Evolutionary conservation across 2,329 filamentous ascomycete genomes (phyloP), one percentile per base, ranked within the genome.

Genomic region (Sclerotinia glacialis): DNA sequence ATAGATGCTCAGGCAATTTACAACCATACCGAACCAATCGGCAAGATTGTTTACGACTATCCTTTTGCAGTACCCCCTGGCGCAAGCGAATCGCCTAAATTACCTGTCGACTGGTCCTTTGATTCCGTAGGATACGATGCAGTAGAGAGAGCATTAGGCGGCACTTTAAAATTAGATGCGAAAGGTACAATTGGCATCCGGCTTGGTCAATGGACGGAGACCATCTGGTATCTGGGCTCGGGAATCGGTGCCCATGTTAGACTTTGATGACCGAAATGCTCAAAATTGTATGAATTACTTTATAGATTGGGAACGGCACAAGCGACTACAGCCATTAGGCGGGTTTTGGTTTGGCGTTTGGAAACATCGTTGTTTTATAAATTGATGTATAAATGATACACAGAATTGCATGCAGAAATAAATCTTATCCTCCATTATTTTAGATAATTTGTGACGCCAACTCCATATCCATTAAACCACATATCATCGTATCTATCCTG

Each of bases 1-100:
- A 85, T 98, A 73, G 89, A 96, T 74, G 94, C 94, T 8, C 92
- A 89, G 1, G 93, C 95, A 0, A 89, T 87, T 69, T 96, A 96
- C 77, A 92, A 96, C 70, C 85, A 90, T 68, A 90, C 88, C 11
- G 87, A 94, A 63, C 84, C 87, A 1, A 83, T 96, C 0, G 95
- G 93, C 1, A 85, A 82, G 34, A 97, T 98, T 67, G 72, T 89
- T 31, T 92, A 95, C 75, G 83, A 89, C 49, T 76, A 86, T 21
- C 86, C 91, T 0, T 94, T 98, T 73, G 84, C 86, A 2, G 89
- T 93, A 1, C 88, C 89, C 0, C 92, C 93, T 0, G 92, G 93
- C 0, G 76, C 85, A 1, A 90, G 88, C 2, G 79, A 85, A 66
- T 91, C 90, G 0, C 94, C 94, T 0, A 85, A 84, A 67, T 76